These are phyloP conservation scores for Lentinula guzmanii DNA, from an alignment of 768 basidiomycete species.

Conservation along the genomic window DNA sequence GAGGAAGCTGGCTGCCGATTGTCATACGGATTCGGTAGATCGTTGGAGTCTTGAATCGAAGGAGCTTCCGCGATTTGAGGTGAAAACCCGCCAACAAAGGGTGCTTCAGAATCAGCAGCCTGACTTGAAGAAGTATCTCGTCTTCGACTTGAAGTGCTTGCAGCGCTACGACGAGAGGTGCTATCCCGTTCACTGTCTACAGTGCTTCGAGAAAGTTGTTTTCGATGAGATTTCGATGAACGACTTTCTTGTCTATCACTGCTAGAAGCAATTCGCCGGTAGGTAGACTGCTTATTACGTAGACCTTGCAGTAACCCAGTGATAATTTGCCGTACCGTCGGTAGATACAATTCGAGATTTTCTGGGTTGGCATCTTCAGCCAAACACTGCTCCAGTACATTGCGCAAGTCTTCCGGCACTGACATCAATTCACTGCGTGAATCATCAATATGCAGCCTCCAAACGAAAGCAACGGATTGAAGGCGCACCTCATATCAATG, in stretches of 20 bases:
- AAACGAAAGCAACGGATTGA: constrained; percentile 7
- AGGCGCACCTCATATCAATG: constrained; percentile 85
- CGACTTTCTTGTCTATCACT: constrained; percentile 55
- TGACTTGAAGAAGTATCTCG: constrained; percentile 22
- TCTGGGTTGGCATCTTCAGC: constrained; percentile 84
- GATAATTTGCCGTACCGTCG: constrained; percentile 87
- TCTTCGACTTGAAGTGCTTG: constrained; percentile 31
- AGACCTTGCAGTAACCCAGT: constrained; percentile 89
- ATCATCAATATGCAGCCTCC: constrained; percentile 1
- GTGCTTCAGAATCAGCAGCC: constrained; percentile 26
- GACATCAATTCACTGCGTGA: constrained; percentile 69
- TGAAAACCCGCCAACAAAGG: constrained; percentile 50
- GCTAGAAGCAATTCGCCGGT: constrained; percentile 61
- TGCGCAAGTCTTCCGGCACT: constrained; percentile 86
- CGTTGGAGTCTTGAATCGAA: constrained; percentile 7
- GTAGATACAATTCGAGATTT: constrained; percentile 85
- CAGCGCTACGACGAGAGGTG: constrained; percentile 32
- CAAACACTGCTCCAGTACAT: constrained; percentile 84
- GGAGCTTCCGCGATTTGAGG: constrained; percentile 8
- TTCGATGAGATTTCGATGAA: constrained; percentile 41
- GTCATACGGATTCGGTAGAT: constrained; percentile 7
- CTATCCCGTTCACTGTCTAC: constrained; percentile 39
- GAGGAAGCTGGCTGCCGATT: constrained; percentile 5
- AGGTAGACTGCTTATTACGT: constrained; percentile 86
- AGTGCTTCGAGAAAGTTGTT: constrained; percentile 37